A percentile compares a stretch with the other conserved stretches of the same genome.
Conservation (phyloP, 495 filamentous ascomycete species). For the Amphirosellinia nigrospora region DNA sequence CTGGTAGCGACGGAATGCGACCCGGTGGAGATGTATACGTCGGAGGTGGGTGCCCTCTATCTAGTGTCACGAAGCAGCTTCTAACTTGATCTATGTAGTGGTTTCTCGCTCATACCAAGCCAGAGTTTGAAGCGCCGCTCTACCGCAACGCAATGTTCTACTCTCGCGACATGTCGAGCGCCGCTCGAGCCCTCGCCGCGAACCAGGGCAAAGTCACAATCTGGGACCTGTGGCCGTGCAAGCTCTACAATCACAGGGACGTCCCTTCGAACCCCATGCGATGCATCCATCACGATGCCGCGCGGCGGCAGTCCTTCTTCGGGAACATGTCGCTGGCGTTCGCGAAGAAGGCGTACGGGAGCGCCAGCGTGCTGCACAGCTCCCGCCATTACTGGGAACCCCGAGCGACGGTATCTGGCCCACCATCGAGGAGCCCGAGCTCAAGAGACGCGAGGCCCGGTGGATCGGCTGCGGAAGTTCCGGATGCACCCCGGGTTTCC, state of each 20-base stretch:
- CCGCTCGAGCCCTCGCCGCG: conserved; percentile 5
- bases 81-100: not conserved
- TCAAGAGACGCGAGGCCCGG: not conserved
- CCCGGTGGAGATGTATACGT: not conserved
- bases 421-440: conserved; percentile 11
- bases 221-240: conserved; percentile 5
- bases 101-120: not conserved
- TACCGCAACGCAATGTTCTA: conserved; percentile 9
- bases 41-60: not conserved
- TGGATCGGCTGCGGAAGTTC: conserved; percentile 11
- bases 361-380: conserved; percentile 12
- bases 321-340: conserved; percentile 17
- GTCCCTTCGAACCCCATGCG: conserved; percentile 8
- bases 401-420: conserved; percentile 15
- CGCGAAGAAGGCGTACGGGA: conserved; percentile 5
- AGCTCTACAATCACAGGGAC: conserved; percentile 1
- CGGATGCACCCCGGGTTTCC: not conserved
- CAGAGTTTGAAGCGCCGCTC: not conserved
- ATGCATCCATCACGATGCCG: conserved; percentile 4
- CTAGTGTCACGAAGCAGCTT: not conserved
- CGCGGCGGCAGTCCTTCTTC: conserved; percentile 18
- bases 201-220: conserved; percentile 6
- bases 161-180: conserved; percentile 14
- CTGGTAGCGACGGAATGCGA: not conserved
- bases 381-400: conserved; percentile 3